Evolutionary conservation across 805 yeast genomes (phyloP), one percentile per base, ranked within the genome.

Genomic region (Yarrowia yakushimensis): DNA sequence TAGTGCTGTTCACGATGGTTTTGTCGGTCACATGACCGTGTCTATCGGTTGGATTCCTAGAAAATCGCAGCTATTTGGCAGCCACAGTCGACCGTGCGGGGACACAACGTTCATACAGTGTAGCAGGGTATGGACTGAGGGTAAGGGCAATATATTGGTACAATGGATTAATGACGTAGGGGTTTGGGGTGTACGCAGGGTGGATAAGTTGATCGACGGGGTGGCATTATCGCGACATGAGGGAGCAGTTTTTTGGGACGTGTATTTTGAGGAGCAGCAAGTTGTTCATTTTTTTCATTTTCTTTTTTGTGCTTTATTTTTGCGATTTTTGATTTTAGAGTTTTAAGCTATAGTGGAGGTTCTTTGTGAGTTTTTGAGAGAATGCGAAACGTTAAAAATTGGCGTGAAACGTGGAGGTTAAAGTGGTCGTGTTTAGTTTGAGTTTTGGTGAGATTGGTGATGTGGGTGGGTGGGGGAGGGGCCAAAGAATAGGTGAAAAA

Each of bases 381-480:
- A 46, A 46, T 46, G 39, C 55, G 55, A 48, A 48, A 48, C 30
- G 20, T 11, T 31, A 48, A 48, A 28, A 13, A 30, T 30, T 45
- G 52, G 52, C 52, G 52, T 45, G 52, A 45, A 45, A 45, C 52
- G 52, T 45, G 52, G 52, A 45, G 52, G 52, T 45, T 45, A 45
- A 45, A 45, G 33, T 30, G 34, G 34, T 45, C 52, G 52, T 45
- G 52, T 45, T 45, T 45, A 12, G 36, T 45, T 45, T 12, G 25
- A 7, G 52, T 45, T 43, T 42, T 27, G n/a, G 23, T 3, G 31
- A 4, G 33, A 15, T 13, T 11, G 23, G 13, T 13, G 17, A 12
- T 31, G 2, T 3, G 11, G 4, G 1, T 17, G 34, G 11, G 4
- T n/a, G 33, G 4, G 46, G 22, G 8, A 15, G 10, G 23, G 20